Percentiles rank a stretch among this genome's conserved stretches.
These are phyloP conservation scores for Alternaria solani DNA, from an alignment of 2,329 filamentous ascomycete species.

Conservation along the genomic window DNA sequence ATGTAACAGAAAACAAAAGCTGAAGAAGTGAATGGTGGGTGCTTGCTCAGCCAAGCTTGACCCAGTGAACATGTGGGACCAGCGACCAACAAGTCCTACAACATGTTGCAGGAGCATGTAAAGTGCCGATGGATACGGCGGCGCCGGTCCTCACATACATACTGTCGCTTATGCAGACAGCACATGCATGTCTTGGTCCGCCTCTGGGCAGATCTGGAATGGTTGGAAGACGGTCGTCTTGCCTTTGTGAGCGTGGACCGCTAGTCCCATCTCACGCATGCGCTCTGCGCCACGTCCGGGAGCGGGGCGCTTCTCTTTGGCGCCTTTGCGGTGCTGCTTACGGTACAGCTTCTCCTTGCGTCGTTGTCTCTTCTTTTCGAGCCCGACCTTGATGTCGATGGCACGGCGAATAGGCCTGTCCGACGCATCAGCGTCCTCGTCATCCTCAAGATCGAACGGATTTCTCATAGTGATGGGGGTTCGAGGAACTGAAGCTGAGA, in stretches of 20 bases:
- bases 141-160: slow-evolving; percentile 47
- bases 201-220: slow-evolving; percentile 34
- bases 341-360: slow-evolving; percentile 92
- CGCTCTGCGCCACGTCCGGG: slow-evolving; percentile 88
- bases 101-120: slow-evolving; percentile 30
- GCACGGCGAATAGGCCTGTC: slow-evolving; percentile 81
- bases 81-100: slow-evolving; percentile 50
- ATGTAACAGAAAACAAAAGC: slow-evolving; percentile 8
- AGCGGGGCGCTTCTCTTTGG: slow-evolving; percentile 71
- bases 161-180: slow-evolving; percentile 50
- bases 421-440: slow-evolving; percentile 47
- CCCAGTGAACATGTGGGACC: slow-evolving; percentile 33
- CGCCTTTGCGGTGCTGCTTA: slow-evolving; percentile 85
- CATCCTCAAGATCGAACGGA: slow-evolving; percentile 50
- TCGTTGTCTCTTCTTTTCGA: slow-evolving; percentile 92
- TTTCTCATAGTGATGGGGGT: slow-evolving; percentile 63
- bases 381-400: slow-evolving; percentile 89
- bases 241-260: slow-evolving; percentile 78
- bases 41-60: slow-evolving; percentile 12
- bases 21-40: slow-evolving; percentile 17
- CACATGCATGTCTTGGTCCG: slow-evolving; percentile 54
- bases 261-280: slow-evolving; percentile 88
- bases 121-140: slow-evolving; percentile 47
- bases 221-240: slow-evolving; percentile 38
- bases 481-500: slow-evolving; percentile 87